These are phyloP conservation scores for Trichoderma lentiforme DNA, from an alignment of 2,329 filamentous ascomycete genomes.

Conservation along the genomic window DNA sequence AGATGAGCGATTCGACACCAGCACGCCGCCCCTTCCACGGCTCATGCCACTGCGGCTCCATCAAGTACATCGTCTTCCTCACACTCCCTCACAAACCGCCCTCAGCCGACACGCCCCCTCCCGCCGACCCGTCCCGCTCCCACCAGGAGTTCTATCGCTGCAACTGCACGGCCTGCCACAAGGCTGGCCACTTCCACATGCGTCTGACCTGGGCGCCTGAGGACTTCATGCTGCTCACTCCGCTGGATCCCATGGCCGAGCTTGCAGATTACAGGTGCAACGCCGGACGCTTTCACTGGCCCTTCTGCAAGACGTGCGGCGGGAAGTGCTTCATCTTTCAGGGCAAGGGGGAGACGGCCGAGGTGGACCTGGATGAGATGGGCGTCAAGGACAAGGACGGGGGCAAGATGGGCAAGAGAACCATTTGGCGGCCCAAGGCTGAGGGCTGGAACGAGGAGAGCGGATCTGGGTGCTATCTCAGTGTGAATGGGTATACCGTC, in stretches of 20 bases:
- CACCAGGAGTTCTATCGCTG: conserved; percentile 8
- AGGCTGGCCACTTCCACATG: conserved; percentile 9
- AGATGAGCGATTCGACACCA: not conserved
- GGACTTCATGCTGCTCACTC: conserved; percentile 7
- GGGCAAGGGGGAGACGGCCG: conserved; percentile 1
- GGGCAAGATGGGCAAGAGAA: not conserved
- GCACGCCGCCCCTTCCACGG: conserved; percentile 1
- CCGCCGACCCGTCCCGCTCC: not conserved
- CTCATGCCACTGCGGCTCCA: not conserved
- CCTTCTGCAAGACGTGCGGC: not conserved
- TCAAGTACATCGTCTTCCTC: conserved; percentile 10
- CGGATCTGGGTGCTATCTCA: not conserved
- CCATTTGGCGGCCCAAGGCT: not conserved
- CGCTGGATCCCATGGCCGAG: conserved; percentile 1
- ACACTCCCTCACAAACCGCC: not conserved
- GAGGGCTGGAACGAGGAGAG: not conserved
- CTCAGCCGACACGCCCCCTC: not conserved
- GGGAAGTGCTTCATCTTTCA: not conserved
- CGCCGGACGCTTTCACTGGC: not conserved
- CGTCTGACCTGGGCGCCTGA: not conserved
- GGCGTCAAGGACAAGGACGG: not conserved
- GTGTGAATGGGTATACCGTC: conserved; percentile 6
- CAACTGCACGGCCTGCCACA: conserved; percentile 2
- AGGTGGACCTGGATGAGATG: conserved; percentile 2
- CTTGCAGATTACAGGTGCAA: not conserved